Conservation (phyloP, 129 eudicot genomes). For the Saposhnikovia divaricata region DNA sequence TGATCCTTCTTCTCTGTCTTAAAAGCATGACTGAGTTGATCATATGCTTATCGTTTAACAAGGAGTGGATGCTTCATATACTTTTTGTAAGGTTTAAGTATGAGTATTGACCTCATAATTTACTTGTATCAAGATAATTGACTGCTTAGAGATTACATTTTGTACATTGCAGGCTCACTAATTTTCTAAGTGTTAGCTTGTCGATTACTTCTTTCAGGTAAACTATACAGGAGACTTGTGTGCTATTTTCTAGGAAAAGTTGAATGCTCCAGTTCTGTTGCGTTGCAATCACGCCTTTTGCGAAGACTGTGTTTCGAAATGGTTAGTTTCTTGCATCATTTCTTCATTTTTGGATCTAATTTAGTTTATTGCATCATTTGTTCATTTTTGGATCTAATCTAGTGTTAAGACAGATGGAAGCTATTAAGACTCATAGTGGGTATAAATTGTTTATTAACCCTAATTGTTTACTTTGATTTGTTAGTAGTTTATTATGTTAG, state of each 20-base stretch:
- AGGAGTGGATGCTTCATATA: not conserved
- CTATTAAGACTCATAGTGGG: too few species aligned
- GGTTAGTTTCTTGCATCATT: conserved; percentile 27
- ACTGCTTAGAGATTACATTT: not conserved
- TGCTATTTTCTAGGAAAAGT: conserved; percentile 87
- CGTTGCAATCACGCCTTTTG: conserved; percentile 74
- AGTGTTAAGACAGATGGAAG: too few species aligned
- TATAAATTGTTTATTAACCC: too few species aligned
- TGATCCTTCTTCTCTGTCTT: conserved; percentile 47
- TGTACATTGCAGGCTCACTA: not conserved
- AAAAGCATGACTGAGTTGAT: conserved; percentile 24
- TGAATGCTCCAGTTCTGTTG: conserved; percentile 65
- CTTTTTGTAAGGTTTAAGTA: not conserved
- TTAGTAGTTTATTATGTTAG: too few species aligned
- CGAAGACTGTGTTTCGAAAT: conserved; percentile 82
- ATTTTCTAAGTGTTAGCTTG: not conserved
- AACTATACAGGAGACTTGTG: conserved; percentile 72
- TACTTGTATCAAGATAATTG: not conserved
- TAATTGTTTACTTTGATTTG: too few species aligned
- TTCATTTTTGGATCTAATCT: too few species aligned
- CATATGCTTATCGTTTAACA: not conserved
- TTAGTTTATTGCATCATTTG: not conserved
- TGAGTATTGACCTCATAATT: not conserved
- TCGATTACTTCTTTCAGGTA: conserved; percentile 31
- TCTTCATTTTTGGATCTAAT: not conserved